A percentile compares a stretch with the other conserved stretches of the same genome.
These are phyloP conservation scores for Gamarada debralockiae DNA, from an alignment of 495 filamentous ascomycete species.

Conservation along the genomic window DNA sequence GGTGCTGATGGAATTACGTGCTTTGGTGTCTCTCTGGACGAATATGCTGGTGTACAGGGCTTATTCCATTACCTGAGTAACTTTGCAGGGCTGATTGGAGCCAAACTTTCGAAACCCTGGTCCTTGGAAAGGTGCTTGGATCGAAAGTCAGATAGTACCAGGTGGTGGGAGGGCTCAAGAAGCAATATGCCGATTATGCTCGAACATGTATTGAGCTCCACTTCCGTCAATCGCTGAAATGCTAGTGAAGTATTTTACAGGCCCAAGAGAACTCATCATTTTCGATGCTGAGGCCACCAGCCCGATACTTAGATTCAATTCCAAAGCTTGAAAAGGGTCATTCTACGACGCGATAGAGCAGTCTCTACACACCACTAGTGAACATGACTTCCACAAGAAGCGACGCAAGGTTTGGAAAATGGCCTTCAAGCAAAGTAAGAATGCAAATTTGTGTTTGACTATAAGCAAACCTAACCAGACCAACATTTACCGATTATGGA, in stretches of 20 bases:
- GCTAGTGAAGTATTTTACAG: background rate
- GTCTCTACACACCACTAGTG: conserved; percentile 1
- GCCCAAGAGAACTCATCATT: conserved; percentile 8
- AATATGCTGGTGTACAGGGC: conserved; percentile 37
- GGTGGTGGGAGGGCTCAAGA: background rate
- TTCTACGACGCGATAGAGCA: conserved; percentile 11
- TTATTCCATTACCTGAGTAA: conserved; percentile 40
- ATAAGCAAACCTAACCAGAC: background rate
- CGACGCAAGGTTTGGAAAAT: conserved; percentile 10
- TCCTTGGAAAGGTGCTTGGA: conserved; percentile 1
- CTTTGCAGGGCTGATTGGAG: conserved; percentile 40
- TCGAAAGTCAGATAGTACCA: conserved; percentile 11
- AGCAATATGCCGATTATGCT: conserved; percentile 15
- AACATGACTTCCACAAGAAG: conserved; percentile 2
- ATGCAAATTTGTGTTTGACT: background rate
- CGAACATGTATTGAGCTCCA: conserved; percentile 3
- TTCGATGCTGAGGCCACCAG: background rate
- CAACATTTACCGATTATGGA: conserved; percentile 3
- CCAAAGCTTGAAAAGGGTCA: conserved; percentile 6
- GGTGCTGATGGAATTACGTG: background rate
- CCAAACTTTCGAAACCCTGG: conserved; percentile 14
- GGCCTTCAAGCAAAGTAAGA: conserved; percentile 7
- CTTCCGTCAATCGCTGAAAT: background rate
- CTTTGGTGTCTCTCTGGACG: background rate
- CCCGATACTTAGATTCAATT: background rate